Conservation (phyloP, 805 yeast species). For the Myxozyma kluyveri region DNA sequence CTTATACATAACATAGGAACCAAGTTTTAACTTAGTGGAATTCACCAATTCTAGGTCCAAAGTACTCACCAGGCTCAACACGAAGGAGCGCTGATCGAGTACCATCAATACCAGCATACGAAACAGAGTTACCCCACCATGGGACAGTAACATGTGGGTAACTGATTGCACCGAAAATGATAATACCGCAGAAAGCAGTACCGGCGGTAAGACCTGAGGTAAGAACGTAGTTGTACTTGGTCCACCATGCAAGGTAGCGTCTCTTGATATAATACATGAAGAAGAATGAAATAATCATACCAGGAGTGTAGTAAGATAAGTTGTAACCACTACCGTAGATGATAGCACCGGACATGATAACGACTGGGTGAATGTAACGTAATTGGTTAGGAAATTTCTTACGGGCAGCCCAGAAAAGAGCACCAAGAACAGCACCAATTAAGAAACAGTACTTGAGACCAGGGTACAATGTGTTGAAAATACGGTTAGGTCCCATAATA, state of each 20-base stretch:
- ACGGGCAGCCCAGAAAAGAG: slow-evolving; percentile 30
- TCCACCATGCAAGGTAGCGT: slow-evolving; percentile 67
- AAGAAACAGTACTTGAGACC: slow-evolving; percentile 62
- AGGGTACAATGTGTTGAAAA: slow-evolving; percentile 48
- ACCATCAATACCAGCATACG: slow-evolving; percentile 18
- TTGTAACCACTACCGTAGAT: slow-evolving; percentile 20
- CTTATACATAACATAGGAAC: too few species aligned
- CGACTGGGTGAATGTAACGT: slow-evolving; percentile 13
- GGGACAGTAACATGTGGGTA: slow-evolving; percentile 41
- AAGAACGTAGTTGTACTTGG: slow-evolving; percentile 65
- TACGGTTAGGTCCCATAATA: slow-evolving; percentile 31
- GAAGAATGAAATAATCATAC: slow-evolving; percentile 43
- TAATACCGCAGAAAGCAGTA: slow-evolving; percentile 58
- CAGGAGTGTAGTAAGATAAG: slow-evolving; percentile 23
- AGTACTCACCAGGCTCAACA: slow-evolving; percentile 6
- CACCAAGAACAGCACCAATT: slow-evolving; percentile 44
- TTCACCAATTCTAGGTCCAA: slow-evolving; percentile 10
- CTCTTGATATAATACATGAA: slow-evolving; percentile 59
- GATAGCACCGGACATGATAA: slow-evolving; percentile 27
- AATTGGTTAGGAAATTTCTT: slow-evolving; percentile 9
- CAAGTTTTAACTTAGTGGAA: too few species aligned
- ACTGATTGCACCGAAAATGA: slow-evolving; percentile 53
- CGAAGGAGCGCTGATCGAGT: slow-evolving; percentile 6
- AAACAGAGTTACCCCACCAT: slow-evolving; percentile 66
- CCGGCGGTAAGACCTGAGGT: slow-evolving; percentile 68